Conservation (phyloP, 176 grass and related monocot genomes). For the Thalia dealbata region DNA sequence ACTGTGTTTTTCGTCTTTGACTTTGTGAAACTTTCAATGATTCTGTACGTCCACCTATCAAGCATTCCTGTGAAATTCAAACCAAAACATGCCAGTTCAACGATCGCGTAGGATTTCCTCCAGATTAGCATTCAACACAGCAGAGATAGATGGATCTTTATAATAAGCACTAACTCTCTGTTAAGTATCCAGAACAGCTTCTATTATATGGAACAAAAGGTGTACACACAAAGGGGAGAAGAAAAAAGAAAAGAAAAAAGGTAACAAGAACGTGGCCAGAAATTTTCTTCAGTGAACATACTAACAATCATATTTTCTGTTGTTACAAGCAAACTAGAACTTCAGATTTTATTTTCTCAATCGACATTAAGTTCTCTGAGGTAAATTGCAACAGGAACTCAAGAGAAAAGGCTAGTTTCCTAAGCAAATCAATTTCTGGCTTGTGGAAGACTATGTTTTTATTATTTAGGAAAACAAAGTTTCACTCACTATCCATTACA, state of each 20-base stretch:
- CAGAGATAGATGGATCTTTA: neutral
- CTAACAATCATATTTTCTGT: too few species aligned
- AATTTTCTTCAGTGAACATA: too few species aligned
- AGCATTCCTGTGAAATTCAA: slow-evolving; percentile 58
- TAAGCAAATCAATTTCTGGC: neutral
- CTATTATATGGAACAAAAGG: neutral
- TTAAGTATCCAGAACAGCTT: too few species aligned
- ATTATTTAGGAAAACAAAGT: neutral
- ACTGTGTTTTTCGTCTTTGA: slow-evolving; percentile 53
- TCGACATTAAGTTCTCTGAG: too few species aligned
- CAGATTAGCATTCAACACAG: neutral
- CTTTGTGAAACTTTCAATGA: slow-evolving; percentile 53
- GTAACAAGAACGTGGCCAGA: neutral
- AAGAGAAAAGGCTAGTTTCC: neutral
- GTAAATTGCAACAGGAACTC: neutral
- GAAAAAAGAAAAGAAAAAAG: neutral
- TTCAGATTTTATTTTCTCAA: too few species aligned
- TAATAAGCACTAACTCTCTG: too few species aligned
- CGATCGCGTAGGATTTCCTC: neutral
- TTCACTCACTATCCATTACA: neutral
- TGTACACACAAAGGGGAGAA: neutral
- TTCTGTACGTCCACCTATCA: slow-evolving; percentile 87
- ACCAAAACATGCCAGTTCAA: neutral
- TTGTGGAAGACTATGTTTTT: neutral
- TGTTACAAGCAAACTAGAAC: too few species aligned